These are phyloP conservation scores for Crithidia thermophila DNA, from an alignment of 208 protist genomes.

Conservation along the genomic window DNA sequence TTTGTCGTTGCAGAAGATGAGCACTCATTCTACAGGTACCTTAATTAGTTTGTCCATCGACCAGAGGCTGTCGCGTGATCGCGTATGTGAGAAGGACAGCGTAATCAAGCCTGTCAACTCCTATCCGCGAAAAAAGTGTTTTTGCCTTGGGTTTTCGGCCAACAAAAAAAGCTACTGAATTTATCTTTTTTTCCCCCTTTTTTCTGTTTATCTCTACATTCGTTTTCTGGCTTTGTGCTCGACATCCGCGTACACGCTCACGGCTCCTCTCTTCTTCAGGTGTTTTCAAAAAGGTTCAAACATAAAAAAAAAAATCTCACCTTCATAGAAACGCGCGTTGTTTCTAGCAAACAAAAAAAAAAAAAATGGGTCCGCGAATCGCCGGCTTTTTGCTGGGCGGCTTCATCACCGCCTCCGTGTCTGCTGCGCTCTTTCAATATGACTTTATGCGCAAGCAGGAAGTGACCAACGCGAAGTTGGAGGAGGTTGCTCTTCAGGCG, in stretches of 20 bases:
- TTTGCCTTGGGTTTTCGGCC: neutral
- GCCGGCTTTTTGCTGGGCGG: conserved; percentile 30
- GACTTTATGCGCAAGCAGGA: conserved; percentile 37
- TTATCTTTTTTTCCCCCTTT: neutral
- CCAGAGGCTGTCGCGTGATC: no score
- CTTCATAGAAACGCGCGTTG: neutral
- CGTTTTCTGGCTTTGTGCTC: neutral
- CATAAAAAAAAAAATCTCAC: no score
- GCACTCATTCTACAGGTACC: no score
- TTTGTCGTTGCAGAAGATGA: no score
- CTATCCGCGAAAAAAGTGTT: no score
- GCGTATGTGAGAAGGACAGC: no score
- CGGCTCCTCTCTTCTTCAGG: no score
- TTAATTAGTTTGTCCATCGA: no score
- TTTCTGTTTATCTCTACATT: neutral
- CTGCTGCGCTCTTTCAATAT: conserved; percentile 24
- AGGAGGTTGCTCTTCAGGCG: conserved; percentile 22
- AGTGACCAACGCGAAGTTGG: conserved; percentile 16
- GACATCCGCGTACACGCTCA: no score
- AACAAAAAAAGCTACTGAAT: neutral
- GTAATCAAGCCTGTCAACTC: no score
- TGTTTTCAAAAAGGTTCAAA: no score
- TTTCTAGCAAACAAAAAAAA: neutral
- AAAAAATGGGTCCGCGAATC: conserved; percentile 20
- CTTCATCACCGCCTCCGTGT: conserved; percentile 18